Base-by-base conservation (phyloP, 2,329 filamentous ascomycete species). In the Penicillium nordicum region DNA sequence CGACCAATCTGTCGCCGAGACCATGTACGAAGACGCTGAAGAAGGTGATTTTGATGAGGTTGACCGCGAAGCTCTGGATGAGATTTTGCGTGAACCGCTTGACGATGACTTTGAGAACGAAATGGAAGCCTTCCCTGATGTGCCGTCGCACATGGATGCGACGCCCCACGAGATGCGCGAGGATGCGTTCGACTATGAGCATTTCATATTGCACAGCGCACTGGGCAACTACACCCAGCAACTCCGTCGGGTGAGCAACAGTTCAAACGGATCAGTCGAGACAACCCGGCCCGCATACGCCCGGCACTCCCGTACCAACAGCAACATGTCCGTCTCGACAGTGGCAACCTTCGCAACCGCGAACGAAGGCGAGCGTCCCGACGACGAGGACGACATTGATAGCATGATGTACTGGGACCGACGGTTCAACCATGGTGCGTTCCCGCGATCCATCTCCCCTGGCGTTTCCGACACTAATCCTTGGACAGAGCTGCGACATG, bases 151-250 rank as follows among this genome's bases (percentile, higher is more conserved):
- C 46, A 79, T 84, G 53, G 80, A 84, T 50, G 81, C 82, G 9
- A 76, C 88, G 6, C 90, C 91, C 0, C 93, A 97, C 67, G 93
- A 97, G 75, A 92, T 97, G 72, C 88, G 93, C 21, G 87, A 92
- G 63, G 93, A 97, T 72, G 92, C 92, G 1, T 97, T 97, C 68
- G 93, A 97, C 72, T 97, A 97, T 61, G 90, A 96, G 72, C 88
- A 96, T 70, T 97, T 97, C 76, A 96, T 96, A 72, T 80, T 97
- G 14, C 92, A 97, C 72, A 96, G 90, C 63, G 91, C 92, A 11
- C 87, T 97, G 82, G 92, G 91, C 6, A 91, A 76, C 53, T 79
- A 74, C 56, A 70, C 74, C 9, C 68, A 66, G 34, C 68, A 68
- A 56, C 58, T 72, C 41, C 68, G 69, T 4, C 68, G 69, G 8